Percentiles rank a stretch among this genome's conserved stretches.
Evolutionary conservation across 495 filamentous ascomycete genomes (phyloP).

Genomic region (Apiosordaria backusii): DNA sequence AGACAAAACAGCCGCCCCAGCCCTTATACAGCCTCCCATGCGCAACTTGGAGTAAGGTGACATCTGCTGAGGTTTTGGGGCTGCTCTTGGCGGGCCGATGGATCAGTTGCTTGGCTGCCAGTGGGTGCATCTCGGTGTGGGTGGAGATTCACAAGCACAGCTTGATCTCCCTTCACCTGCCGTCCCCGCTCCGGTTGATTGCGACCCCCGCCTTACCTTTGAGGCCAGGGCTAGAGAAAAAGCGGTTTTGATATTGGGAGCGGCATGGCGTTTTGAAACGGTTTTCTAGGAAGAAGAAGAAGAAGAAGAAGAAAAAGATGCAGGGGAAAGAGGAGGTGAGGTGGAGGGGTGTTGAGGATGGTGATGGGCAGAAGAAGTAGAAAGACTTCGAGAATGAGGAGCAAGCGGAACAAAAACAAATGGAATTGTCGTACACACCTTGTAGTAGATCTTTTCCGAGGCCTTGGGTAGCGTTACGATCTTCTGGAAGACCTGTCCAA

Average conservation of each 20-base stretch:
- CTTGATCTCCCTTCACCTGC: neutral
- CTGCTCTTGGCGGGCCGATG: neutral
- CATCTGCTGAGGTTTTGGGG: neutral
- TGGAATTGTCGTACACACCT: constrained; percentile 56
- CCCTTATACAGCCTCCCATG: neutral
- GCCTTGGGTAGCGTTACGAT: constrained; percentile 63
- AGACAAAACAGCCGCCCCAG: neutral
- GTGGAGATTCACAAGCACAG: neutral
- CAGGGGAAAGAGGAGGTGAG: neutral
- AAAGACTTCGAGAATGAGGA: neutral
- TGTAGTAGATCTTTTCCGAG: constrained; percentile 71
- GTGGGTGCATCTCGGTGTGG: constrained; percentile 3
- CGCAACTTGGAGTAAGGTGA: neutral
- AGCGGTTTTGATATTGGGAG: neutral
- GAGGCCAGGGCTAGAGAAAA: neutral
- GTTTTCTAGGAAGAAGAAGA: neutral
- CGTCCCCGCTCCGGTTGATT: neutral
- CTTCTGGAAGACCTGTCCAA: constrained; percentile 68
- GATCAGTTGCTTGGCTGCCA: neutral
- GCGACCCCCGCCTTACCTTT: neutral
- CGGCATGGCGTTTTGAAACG: neutral
- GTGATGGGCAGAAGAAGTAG: neutral
- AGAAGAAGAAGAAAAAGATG: neutral
- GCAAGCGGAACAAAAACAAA: neutral
- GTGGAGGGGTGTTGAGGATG: neutral